A percentile compares a stretch with the other conserved stretches of the same genome.
Conservation (phyloP, 257 asterid species). For the Eucommia ulmoides region DNA sequence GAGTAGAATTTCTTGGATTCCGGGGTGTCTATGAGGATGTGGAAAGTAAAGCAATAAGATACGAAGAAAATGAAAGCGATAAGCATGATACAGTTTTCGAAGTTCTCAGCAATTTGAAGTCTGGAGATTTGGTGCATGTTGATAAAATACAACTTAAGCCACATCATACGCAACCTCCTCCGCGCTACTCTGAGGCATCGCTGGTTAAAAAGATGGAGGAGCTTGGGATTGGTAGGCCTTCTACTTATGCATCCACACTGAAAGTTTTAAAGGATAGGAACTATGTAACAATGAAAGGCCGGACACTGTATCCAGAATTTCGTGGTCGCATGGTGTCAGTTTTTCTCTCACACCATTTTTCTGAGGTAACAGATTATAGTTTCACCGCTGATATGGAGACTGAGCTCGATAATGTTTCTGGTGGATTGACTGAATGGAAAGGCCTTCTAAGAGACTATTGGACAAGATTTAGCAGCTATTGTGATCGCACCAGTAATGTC, state of each 20-base stretch:
- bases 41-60: constrained; percentile 28
- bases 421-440: constrained; percentile 91
- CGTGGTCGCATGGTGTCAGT: constrained; percentile 98
- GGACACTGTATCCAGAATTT: constrained; percentile 68
- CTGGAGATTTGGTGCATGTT: constrained; percentile 40
- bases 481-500: constrained; percentile 44
- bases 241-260: constrained; percentile 81
- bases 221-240: constrained; percentile 98
- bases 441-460: constrained; percentile 90
- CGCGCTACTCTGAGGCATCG: constrained; percentile 76
- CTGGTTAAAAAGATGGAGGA: constrained; percentile 84
- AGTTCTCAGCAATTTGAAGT: constrained; percentile 40
- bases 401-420: constrained; percentile 92
- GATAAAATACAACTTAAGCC: constrained; percentile 44
- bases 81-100: constrained; percentile 26
- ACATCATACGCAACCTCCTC: constrained; percentile 69
- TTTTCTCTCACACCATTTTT: constrained; percentile 66
- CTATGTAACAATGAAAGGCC: constrained; percentile 44
- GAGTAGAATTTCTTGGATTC: constrained; percentile 55
- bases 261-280: constrained; percentile 84
- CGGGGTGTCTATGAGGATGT: constrained; percentile 55
- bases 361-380: constrained; percentile 87
- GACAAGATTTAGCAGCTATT: constrained; percentile 83
- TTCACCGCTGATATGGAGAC: constrained; percentile 98
- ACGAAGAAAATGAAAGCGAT: constrained; percentile 27